Percentiles rank a stretch among this genome's conserved stretches.
phyloP scores from a whole-genome alignment of 2,329 filamentous ascomycete genomes.

The Talaromyces rugulosus region DNA sequence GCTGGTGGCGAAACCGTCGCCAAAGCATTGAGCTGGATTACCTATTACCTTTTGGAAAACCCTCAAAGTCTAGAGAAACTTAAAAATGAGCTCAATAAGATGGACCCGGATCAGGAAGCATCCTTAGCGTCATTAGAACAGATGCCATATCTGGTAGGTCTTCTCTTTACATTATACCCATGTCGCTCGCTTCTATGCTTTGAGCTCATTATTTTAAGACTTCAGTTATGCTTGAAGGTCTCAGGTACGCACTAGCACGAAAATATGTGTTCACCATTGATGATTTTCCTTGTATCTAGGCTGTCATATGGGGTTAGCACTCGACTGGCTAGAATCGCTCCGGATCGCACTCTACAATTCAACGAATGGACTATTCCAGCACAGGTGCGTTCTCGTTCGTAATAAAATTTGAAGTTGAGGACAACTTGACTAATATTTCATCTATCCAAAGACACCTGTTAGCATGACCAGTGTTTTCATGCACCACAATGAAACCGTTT shows the following conservation, averaged over 20 bases:
- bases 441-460: constrained; percentile 16
- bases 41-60: constrained; percentile 19
- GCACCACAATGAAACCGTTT: constrained; percentile 18
- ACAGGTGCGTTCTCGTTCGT: constrained; percentile 6
- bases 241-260: constrained; percentile 17
- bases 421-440: no score
- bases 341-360: constrained; percentile 14
- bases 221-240: constrained; percentile 25
- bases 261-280: neutral
- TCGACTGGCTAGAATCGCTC: constrained; percentile 17
- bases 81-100: constrained; percentile 16
- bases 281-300: constrained; percentile 15
- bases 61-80: constrained; percentile 16
- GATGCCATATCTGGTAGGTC: constrained; percentile 25
- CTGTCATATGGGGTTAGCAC: constrained; percentile 26
- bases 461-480: constrained; percentile 19
- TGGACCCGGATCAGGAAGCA: constrained; percentile 15
- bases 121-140: constrained; percentile 23
- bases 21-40: constrained; percentile 18
- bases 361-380: constrained; percentile 16
- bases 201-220: constrained; percentile 15
- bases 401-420: neutral
- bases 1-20: constrained; percentile 33
- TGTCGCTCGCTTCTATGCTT: no score
- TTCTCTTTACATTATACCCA: neutral